Evolutionary conservation across 1,139 yeast genomes (phyloP).

Genomic region (Geotrichum europaeum): DNA sequence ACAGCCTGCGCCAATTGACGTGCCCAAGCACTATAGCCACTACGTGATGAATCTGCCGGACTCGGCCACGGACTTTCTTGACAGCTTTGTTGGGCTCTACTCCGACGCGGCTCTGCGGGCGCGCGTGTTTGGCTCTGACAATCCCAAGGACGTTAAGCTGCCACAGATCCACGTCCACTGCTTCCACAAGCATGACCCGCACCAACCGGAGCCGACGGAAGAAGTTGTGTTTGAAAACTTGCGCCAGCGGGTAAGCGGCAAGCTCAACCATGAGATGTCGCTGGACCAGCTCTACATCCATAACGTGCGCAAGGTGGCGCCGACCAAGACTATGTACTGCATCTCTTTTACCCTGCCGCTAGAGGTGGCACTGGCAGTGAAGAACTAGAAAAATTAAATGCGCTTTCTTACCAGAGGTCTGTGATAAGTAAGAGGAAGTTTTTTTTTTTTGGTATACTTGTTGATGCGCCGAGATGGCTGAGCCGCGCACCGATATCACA

Average conservation of each 20-base stretch:
- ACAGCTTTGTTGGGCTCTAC: constrained; percentile 69
- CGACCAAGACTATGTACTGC: constrained; percentile 95
- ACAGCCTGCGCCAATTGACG: constrained; percentile 27
- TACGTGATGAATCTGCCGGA: constrained; percentile 97
- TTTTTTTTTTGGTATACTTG: no score
- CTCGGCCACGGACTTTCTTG: constrained; percentile 78
- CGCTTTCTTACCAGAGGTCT: no score
- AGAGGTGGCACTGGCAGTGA: constrained; percentile 55
- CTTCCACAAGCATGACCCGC: constrained; percentile 76
- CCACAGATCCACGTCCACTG: constrained; percentile 88
- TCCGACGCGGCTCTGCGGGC: constrained; percentile 36
- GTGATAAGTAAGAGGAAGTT: not conserved
- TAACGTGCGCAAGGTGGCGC: constrained; percentile 87
- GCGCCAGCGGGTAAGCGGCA: constrained; percentile 49
- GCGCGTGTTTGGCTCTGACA: constrained; percentile 30
- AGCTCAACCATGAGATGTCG: constrained; percentile 47
- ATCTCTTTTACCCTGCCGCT: constrained; percentile 72
- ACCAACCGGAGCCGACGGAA: constrained; percentile 62
- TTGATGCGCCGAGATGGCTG: no score
- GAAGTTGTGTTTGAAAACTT: constrained; percentile 62
- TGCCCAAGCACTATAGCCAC: constrained; percentile 62
- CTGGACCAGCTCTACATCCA: constrained; percentile 52
- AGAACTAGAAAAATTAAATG: not conserved
- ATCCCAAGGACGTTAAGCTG: constrained; percentile 35
- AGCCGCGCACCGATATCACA: no score